Base-by-base conservation (phyloP, 345 rosid genomes). In the Punica granatum region DNA sequence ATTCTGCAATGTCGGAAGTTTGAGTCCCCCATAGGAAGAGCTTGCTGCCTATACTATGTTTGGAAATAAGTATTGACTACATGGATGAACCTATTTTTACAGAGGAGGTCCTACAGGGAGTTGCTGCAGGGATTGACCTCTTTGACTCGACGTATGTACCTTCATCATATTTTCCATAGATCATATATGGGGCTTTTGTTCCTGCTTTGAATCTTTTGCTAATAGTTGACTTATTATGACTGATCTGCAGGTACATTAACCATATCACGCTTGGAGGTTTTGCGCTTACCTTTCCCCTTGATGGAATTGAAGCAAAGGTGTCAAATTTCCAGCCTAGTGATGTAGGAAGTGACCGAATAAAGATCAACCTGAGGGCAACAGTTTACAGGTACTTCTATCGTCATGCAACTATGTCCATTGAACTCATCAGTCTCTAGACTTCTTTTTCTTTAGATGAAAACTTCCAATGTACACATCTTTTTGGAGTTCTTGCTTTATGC, bases 61-160 rank as follows among this genome's bases (percentile, higher is more conserved):
- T 25, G 9, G 30, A 11, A 8, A 19, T 30, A 26, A 56, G 19
- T 30, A 56, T 56, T 56, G 61, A 56, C 33, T 14, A 14, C 32
- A 25, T 21, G 26, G 43, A 48, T 18, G 1, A 46, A n/a, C 60
- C 33, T 48, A 32, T 35, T 59, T 51, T 72, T 72, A 62, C 82
- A 89, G 96, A 89, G 82, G 96, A 89, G 79, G 80, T 89, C 66
- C 75, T 89, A 75, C 82, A 86, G 79, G 92, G 90, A 30, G 76
- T 89, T 79, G 92, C 92, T 64, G 86, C 90, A 2, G 96, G 96
- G 67, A 74, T 86, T 53, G 96, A 89, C 69, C 83, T 89, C 64
- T 89, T 89, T 66, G 90, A 89, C 46, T 83, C 88, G 18, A 73
- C 74, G 96, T 89, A 80, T 63, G 87, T 60, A 28, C 33, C 62